phyloP scores from a whole-genome alignment of 176 grass and related monocot genomes.

The Cenchrus purpureus region DNA sequence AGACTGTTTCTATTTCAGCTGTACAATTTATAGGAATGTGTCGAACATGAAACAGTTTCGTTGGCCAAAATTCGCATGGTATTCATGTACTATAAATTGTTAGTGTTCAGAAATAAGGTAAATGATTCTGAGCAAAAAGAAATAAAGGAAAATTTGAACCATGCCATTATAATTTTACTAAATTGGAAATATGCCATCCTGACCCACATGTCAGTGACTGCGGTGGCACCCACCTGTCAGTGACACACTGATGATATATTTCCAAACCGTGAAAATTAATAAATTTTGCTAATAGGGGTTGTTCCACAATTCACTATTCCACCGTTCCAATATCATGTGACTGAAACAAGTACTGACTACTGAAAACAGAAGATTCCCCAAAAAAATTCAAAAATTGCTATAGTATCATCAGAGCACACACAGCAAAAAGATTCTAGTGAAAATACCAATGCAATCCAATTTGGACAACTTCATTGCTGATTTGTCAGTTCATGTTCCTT shows the following conservation, averaged over 20 bases:
- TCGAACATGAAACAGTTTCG: constrained; percentile 12
- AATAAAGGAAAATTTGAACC: background rate
- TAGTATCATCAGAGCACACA: constrained; percentile 1
- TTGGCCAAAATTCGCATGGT: background rate
- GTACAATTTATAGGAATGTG: background rate
- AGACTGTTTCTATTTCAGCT: background rate
- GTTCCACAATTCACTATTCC: background rate
- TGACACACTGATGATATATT: no score
- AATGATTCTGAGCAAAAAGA: background rate
- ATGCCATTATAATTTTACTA: no score
- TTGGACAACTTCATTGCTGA: constrained; percentile 22
- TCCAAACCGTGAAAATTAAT: no score
- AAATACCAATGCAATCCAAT: background rate
- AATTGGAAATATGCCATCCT: no score
- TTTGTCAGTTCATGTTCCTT: background rate
- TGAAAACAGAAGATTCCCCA: background rate
- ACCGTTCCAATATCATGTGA: constrained; percentile 13
- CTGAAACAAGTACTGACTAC: background rate
- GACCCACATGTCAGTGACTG: no score
- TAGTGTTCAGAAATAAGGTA: constrained; percentile 4
- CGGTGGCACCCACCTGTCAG: no score
- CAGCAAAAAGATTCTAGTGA: background rate
- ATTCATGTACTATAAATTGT: background rate
- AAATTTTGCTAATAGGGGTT: background rate
- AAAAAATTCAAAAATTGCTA: background rate